A percentile compares a stretch with the other conserved stretches of the same genome.
phyloP scores from a whole-genome alignment of 139 green algal species.

The Tetratostichococcus sp. region DNA sequence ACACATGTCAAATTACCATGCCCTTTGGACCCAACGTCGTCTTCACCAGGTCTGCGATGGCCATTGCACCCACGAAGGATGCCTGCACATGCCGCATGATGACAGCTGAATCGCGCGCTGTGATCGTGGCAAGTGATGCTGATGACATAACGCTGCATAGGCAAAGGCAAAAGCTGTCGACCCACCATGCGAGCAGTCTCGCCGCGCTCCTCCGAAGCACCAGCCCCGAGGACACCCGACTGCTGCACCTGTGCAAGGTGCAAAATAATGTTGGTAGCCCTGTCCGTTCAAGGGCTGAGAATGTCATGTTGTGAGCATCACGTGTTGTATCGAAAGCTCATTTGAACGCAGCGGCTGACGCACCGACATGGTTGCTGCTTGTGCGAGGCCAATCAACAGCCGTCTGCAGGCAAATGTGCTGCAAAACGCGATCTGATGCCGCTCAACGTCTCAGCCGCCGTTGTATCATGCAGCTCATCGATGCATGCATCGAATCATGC shows the following conservation, averaged over 20 bases:
- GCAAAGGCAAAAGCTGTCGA: neutral
- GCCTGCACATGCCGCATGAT: too few relatives aligned
- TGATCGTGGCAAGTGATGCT: neutral
- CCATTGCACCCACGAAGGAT: slow-evolving; percentile 95
- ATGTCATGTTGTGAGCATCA: too few relatives aligned
- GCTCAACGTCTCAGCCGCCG: too few relatives aligned
- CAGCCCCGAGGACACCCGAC: slow-evolving; percentile 50
- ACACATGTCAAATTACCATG: slow-evolving; percentile 69
- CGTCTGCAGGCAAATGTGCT: too few relatives aligned
- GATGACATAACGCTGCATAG: neutral
- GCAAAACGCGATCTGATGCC: too few relatives aligned
- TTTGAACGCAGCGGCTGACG: too few relatives aligned
- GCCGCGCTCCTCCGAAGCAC: slow-evolving; percentile 87
- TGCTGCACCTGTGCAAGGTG: neutral
- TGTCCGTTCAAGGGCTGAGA: too few relatives aligned
- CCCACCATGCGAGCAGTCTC: slow-evolving; percentile 90
- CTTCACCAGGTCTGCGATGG: slow-evolving; percentile 97
- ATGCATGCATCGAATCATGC: too few relatives aligned
- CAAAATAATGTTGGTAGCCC: neutral
- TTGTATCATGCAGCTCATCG: too few relatives aligned
- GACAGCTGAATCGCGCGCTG: too few relatives aligned
- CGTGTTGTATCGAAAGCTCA: too few relatives aligned
- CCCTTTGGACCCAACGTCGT: slow-evolving; percentile 97
- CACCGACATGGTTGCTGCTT: neutral
- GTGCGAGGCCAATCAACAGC: neutral